A percentile compares a stretch with the other conserved stretches of the same genome.
Conservation (phyloP, 225 moss, liverwort and hornwort genomes). For the Pseudoscleropodium purum region DNA sequence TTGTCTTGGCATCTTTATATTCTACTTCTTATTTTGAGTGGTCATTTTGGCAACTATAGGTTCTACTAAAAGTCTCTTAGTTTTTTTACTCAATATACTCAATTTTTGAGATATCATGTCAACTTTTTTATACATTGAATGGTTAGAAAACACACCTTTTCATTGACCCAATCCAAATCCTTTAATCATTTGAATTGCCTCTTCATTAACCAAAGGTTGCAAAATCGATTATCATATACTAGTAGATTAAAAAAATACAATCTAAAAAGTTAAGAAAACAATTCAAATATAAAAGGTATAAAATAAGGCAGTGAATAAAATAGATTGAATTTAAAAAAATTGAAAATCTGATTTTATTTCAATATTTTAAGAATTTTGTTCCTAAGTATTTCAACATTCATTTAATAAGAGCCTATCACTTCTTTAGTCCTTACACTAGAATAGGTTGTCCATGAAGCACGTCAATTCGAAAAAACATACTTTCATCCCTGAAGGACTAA, state of each 20-base stretch:
- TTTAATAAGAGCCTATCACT: no score
- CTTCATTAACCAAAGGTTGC: neutral
- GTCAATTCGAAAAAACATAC: no score
- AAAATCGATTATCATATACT: neutral
- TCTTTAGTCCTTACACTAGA: no score
- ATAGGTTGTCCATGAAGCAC: no score
- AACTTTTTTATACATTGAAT: neutral
- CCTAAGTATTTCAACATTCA: no score
- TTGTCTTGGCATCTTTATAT: neutral
- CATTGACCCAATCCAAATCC: no score
- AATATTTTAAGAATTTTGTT: neutral
- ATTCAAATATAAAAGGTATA: neutral
- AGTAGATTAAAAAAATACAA: neutral
- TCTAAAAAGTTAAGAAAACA: fast-evolving
- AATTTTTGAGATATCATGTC: neutral
- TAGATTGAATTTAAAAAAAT: no score
- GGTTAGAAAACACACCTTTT: neutral
- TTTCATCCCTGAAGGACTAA: no score
- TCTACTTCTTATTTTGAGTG: neutral
- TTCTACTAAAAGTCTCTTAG: neutral
- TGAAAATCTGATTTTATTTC: neutral
- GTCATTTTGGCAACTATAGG: neutral
- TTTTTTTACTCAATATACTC: neutral
- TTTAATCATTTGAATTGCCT: neutral
- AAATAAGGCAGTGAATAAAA: neutral